Conservation (phyloP, 306 rosid genomes). For the Medicago arabica region DNA sequence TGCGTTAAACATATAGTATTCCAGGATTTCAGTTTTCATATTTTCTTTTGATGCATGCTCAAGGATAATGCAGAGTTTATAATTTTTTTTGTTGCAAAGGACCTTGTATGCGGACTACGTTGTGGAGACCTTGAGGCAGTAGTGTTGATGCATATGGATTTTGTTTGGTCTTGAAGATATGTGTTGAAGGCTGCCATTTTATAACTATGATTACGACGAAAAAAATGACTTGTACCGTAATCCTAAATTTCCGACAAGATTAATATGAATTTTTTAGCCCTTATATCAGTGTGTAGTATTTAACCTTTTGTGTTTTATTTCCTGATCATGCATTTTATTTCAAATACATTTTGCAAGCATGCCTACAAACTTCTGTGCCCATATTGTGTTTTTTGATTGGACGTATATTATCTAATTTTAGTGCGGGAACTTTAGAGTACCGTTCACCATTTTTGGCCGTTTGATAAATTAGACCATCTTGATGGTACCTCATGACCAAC, state of each 20-base stretch:
- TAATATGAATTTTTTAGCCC: too few species aligned
- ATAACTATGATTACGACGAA: constrained; percentile 43
- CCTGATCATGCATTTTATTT: too few species aligned
- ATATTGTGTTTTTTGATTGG: too few species aligned
- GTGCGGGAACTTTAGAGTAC: too few species aligned
- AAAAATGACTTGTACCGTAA: constrained; percentile 20
- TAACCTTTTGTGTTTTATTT: too few species aligned
- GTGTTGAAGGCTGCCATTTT: constrained; percentile 19
- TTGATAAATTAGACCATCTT: too few species aligned
- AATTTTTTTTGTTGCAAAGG: constrained; percentile 52
- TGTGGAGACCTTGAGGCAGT: constrained; percentile 96
- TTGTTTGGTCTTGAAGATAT: constrained; percentile 28
- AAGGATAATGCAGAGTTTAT: background rate
- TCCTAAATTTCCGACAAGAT: background rate
- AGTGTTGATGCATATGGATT: constrained; percentile 43
- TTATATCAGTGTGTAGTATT: too few species aligned
- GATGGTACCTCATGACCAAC: too few species aligned
- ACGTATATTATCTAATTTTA: too few species aligned
- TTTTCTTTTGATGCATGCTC: background rate
- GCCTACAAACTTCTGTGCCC: too few species aligned
- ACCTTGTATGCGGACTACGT: constrained; percentile 88
- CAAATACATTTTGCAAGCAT: too few species aligned
- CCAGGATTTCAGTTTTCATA: background rate
- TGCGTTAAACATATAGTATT: background rate
- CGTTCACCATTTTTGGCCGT: too few species aligned